These are phyloP conservation scores for Pelargonium citronellum DNA, from an alignment of 441 rosid genomes.

Conservation along the genomic window DNA sequence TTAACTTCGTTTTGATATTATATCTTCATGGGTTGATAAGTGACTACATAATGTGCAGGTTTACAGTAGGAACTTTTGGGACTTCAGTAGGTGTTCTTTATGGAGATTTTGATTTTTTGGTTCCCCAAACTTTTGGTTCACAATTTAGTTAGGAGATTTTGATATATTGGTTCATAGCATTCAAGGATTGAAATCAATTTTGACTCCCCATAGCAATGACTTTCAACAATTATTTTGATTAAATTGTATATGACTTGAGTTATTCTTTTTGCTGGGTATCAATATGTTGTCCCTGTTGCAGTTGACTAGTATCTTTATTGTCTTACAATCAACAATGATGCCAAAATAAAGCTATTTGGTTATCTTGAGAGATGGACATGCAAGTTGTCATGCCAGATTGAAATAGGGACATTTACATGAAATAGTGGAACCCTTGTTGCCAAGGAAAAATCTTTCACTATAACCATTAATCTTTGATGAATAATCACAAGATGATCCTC, in stretches of 20 bases:
- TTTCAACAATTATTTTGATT: slow-evolving; percentile 25
- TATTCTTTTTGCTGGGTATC: slow-evolving; percentile 15
- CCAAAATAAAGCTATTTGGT: neutral
- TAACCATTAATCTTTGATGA: neutral
- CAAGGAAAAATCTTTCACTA: neutral
- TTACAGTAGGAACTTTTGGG: slow-evolving; percentile 15
- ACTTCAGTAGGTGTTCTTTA: slow-evolving; percentile 12
- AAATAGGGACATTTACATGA: neutral
- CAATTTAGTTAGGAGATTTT: slow-evolving; percentile 22
- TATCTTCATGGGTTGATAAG: slow-evolving; percentile 12
- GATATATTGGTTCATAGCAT: slow-evolving; percentile 25
- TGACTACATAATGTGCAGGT: slow-evolving; percentile 29
- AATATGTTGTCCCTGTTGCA: slow-evolving; percentile 15
- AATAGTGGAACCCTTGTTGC: neutral
- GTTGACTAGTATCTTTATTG: neutral
- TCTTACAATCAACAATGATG: neutral
- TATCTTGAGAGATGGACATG: neutral
- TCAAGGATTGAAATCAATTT: slow-evolving; percentile 16
- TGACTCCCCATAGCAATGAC: slow-evolving; percentile 15
- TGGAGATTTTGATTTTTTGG: slow-evolving; percentile 30
- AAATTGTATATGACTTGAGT: slow-evolving; percentile 29
- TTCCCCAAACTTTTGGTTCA: slow-evolving; percentile 1
- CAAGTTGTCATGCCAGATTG: too few species aligned
- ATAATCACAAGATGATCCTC: neutral
- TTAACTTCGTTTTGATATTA: neutral